Base-by-base conservation (phyloP, 352 stramenopile species). In the Phytopythium chamaehyphon region DNA sequence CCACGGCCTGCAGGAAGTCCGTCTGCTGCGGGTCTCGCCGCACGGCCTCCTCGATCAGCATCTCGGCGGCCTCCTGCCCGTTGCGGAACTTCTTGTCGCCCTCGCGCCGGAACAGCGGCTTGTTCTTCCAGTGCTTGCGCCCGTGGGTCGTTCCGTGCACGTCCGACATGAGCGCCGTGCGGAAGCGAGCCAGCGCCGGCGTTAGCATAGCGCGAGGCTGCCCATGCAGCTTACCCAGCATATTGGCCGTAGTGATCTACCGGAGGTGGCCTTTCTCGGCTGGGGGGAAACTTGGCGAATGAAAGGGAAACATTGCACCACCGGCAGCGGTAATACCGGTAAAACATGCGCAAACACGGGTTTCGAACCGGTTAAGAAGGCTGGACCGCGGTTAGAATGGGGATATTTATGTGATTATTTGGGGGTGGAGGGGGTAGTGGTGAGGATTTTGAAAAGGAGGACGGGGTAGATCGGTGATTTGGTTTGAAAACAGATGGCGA, bases 11-110 rank as follows among this genome's bases (percentile, higher is more conserved):
- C 40, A 89, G 54, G 51, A 89, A 93, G 40, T 51, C 23, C 56
- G 48, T 18, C 61, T 93, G 81, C 61, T 92, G 82, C 47, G 83
- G 83, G 40, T 94, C 83, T 24, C 83, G 81, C 53, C 83, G 83
- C 47, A 69, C 55, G 14, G 80, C 82, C 57, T 94, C 83, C 40
- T 90, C 83, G 51, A 69, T 84, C 15, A 98, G 83, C 66, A 99
- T 96, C 47, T 98, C 92, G 45, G 92, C 91, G 33, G 96, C 96
- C 62, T 99, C 95, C 42, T 96, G 78, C 18, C 96, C 96, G 33
- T 96, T 98, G 61, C 96, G 96, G 78, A 99, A 97, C 38, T 85
- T 79, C 55, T 98, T 96, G 73, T 98, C 95, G 48, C 96, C 94
- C 50, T 97, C 91, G 56, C 94, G 92, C 43, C 94, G 88, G 73